These are phyloP conservation scores for Penicillium psychrosexuale DNA, from an alignment of 2,329 filamentous ascomycete species.

Conservation along the genomic window DNA sequence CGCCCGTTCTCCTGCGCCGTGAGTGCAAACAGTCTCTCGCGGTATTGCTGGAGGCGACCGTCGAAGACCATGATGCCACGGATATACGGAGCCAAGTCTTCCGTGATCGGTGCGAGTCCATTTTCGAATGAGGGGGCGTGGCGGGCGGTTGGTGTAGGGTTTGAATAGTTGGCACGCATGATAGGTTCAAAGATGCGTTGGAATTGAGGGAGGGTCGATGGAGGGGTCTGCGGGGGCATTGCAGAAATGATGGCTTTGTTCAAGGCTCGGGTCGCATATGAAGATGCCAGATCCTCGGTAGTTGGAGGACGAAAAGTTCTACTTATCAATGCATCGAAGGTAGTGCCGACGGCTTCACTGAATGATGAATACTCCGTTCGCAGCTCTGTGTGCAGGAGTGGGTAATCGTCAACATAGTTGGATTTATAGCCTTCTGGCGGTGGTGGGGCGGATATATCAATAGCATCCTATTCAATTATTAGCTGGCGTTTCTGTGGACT, in stretches of 20 bases:
- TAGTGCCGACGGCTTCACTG: slow-evolving; percentile 33
- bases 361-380: slow-evolving; percentile 45
- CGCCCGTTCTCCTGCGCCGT: slow-evolving; percentile 52
- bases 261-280: slow-evolving; percentile 31
- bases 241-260: slow-evolving; percentile 20
- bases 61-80: slow-evolving; percentile 80
- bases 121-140: slow-evolving; percentile 72
- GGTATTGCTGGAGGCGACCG: slow-evolving; percentile 64
- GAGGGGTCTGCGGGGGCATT: slow-evolving; percentile 11
- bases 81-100: slow-evolving; percentile 87
- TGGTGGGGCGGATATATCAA: slow-evolving; percentile 64
- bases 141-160: slow-evolving; percentile 33
- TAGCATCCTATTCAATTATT: slow-evolving; percentile 41
- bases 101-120: slow-evolving; percentile 60
- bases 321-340: slow-evolving; percentile 30
- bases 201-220: slow-evolving; percentile 41
- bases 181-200: slow-evolving; percentile 53
- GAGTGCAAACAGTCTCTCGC: slow-evolving; percentile 60
- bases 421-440: slow-evolving; percentile 53
- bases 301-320: slow-evolving; percentile 22
- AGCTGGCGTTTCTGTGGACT: slow-evolving; percentile 2
- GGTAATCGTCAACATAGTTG: slow-evolving; percentile 55
- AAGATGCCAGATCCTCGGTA: slow-evolving; percentile 22
- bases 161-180: slow-evolving; percentile 39
- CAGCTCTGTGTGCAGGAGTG: slow-evolving; percentile 53